A percentile compares a stretch with the other conserved stretches of the same genome.
These are phyloP conservation scores for Ostreobium quekettii DNA, from an alignment of 139 green algal species.

Conservation along the genomic window DNA sequence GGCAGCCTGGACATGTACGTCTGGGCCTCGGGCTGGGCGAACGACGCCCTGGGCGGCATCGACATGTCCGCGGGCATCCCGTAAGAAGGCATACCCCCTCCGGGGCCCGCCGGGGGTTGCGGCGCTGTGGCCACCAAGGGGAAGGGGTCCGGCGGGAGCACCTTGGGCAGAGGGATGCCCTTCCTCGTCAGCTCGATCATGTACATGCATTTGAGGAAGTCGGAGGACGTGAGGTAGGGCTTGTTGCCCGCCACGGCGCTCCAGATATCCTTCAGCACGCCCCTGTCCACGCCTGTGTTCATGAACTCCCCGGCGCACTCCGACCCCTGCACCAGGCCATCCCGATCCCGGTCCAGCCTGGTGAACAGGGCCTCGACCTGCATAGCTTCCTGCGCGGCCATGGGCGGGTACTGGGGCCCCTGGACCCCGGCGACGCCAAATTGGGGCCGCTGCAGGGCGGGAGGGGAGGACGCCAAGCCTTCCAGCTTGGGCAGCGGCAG, in stretches of 20 bases:
- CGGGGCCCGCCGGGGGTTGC: background rate
- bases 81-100: too few species aligned
- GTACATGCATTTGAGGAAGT: slow-evolving; percentile 69
- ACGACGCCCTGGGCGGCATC: background rate
- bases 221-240: slow-evolving; percentile 41
- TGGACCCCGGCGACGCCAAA: too few species aligned
- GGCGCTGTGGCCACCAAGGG: slow-evolving; percentile 4
- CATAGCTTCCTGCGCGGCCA: slow-evolving; percentile 39
- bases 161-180: slow-evolving; percentile 32
- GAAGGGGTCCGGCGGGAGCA: slow-evolving; percentile 43
- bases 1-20: background rate
- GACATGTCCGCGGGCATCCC: too few species aligned
- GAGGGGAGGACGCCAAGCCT: slow-evolving; percentile 27
- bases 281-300: slow-evolving; percentile 67
- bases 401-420: slow-evolving; percentile 37
- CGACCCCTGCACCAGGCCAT: slow-evolving; percentile 55
- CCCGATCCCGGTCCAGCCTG: slow-evolving; percentile 56
- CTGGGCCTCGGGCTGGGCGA: background rate
- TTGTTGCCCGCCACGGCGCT: slow-evolving; percentile 53
- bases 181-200: slow-evolving; percentile 59
- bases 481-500: slow-evolving; percentile 44
- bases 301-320: slow-evolving; percentile 76
- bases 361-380: slow-evolving; percentile 55
- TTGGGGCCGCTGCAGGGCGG: too few species aligned
- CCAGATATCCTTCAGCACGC: slow-evolving; percentile 54